Base-by-base conservation (phyloP, 805 yeast genomes). In the Lachancea cidri region DNA sequence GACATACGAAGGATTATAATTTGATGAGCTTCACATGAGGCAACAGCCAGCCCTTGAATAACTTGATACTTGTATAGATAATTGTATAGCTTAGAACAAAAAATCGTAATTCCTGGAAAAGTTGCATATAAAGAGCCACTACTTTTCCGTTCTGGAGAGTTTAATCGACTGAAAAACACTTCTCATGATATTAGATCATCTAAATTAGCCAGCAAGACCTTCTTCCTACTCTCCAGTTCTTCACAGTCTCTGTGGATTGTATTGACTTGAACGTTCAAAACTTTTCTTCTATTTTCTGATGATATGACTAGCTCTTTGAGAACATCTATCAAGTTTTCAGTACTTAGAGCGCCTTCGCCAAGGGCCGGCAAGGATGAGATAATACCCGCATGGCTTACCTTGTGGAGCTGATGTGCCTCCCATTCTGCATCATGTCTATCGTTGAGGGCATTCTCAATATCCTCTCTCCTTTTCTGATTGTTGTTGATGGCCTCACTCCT, bases 381-480 rank as follows among this genome's bases (percentile, higher is more conserved):
- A 8, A 14, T 4, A 3, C 6, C 6, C 6, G 16, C 31, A 3
- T 19, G 36, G 16, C 29, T 44, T 29, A 11, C 44, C 24, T 46
- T 48, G 33, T 36, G 34, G 24, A 50, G 31, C 13, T 48, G 41
- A 27, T 47, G 50, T 2, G 44, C 29, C 31, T 56, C 59, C 54
- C 50, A 49, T n/a, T 46, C 41, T 7, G 30, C 38, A 16, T 38
- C 43, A 17, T 37, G 38, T n/a, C 13, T 29, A 5, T 38, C 42
- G 6, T 34, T 33, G 3, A 59, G n/a, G 1, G 62, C 58, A 1
- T 45, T 42, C 35, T 50, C 46, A 8, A 61, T 61, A 4, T 41
- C 14, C 20, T 38, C 33, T 24, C 44, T 49, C 35, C 51, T 54
- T 6, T 29, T 35, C 4, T 33, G 22, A 1, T 39, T 33, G 17